Base-by-base conservation (phyloP, 805 yeast species). In the Candida suzukii region DNA sequence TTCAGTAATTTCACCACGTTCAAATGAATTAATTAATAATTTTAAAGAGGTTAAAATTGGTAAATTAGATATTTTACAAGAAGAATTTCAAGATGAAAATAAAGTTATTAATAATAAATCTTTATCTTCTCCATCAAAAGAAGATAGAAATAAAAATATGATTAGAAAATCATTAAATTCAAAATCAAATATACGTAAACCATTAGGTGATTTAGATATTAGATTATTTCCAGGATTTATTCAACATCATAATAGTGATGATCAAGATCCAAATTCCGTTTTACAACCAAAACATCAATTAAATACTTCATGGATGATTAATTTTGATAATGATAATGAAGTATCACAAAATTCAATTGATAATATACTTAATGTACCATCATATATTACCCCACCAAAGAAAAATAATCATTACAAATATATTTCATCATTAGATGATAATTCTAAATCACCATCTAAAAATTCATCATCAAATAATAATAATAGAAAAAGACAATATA, bases 301-400 rank as follows among this genome's bases (percentile, higher is more conserved):
- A n/a, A 42, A 39, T 9, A 32, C 44, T 16, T 42, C 52, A 2
- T 49, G 45, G 46, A 45, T 52, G 50, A 28, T 50, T 16, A 45
- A 45, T 12, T 41, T 46, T 10, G 19, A 29, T 16, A 16, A 12
- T 17, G 22, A 14, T 7, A 35, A 29, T n/a, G 18, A 20, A 3
- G 16, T n/a, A n/a, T n/a, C n/a, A n/a, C n/a, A n/a, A n/a, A n/a
- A 19, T 10, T 28, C 33, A 12, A 25, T 33, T 14, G 37, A 38
- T 18, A 19, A 13, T 3, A 29, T 31, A 3, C 35, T 37, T 2
- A 42, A 41, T 9, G 36, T 51, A 14, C 56, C 56, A 11, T 52
- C 54, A 8, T 52, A 42, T 28, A 44, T 50, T 27, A 52, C 56
- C 4, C 56, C 56, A 4, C 56, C 56, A 2, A 52, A 52, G 28